phyloP scores from a whole-genome alignment of 31 red algal genomes.

The Odonthalia washingtoniensis region DNA sequence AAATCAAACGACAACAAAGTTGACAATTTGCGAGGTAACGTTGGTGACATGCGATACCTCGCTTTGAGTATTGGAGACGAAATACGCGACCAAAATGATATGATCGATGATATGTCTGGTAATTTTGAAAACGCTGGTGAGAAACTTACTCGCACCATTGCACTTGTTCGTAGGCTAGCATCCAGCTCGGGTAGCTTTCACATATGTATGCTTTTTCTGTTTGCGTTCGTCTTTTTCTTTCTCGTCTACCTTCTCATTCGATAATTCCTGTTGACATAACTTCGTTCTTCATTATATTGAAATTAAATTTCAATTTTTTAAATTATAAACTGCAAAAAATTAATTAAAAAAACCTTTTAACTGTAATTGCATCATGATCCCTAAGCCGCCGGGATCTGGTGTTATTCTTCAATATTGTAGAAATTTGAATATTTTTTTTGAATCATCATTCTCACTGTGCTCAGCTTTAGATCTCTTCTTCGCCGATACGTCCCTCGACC shows the following conservation, averaged over 20 bases:
- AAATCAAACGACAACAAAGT: constrained; percentile 37
- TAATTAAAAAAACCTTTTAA: too few species aligned
- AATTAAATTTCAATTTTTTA: too few species aligned
- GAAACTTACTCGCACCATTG: constrained; percentile 43
- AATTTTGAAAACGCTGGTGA: constrained; percentile 57
- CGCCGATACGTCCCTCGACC: too few species aligned
- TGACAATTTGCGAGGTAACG: constrained; percentile 57
- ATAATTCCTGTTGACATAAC: too few species aligned
- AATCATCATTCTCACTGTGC: too few species aligned
- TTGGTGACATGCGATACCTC: constrained; percentile 63
- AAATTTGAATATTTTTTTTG: too few species aligned
- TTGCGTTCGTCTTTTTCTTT: constrained; percentile 77
- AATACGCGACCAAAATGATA: constrained; percentile 72
- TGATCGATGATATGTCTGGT: constrained; percentile 66
- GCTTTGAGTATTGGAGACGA: constrained; percentile 70
- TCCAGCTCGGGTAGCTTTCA: constrained; percentile 47
- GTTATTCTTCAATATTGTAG: too few species aligned
- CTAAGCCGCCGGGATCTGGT: too few species aligned
- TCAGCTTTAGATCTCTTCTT: too few species aligned
- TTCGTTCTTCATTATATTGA: too few species aligned
- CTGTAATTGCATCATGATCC: too few species aligned
- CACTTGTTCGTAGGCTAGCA: constrained; percentile 49
- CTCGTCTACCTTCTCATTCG: constrained; percentile 81
- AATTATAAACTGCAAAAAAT: too few species aligned
- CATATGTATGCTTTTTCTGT: constrained; percentile 63